Evolutionary conservation across 1,139 yeast species (phyloP).

Genomic region (Blastobotrys capitulatus): DNA sequence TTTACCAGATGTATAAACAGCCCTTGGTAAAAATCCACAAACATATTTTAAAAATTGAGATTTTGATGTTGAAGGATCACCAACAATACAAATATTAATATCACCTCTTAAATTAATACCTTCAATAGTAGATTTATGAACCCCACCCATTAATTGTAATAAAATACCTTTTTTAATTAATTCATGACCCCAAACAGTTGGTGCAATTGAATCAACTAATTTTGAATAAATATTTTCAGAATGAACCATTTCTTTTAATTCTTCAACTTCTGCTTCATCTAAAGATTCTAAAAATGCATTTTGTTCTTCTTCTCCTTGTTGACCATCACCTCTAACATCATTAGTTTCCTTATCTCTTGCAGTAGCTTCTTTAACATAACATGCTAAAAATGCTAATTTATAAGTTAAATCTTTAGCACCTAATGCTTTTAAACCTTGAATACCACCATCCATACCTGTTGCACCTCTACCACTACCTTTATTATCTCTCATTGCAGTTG

Average conservation of each 20-base stretch:
- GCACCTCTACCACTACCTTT: slow-evolving; percentile 53
- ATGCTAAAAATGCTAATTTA: slow-evolving; percentile 84
- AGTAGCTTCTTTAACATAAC: slow-evolving; percentile 57
- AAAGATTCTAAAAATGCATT: slow-evolving; percentile 74
- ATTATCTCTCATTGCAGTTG: slow-evolving; percentile 70
- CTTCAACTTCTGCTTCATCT: slow-evolving; percentile 77
- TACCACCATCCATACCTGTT: slow-evolving; percentile 78
- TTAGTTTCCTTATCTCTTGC: slow-evolving; percentile 37
- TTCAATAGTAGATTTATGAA: slow-evolving; percentile 88
- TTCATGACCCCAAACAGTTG: slow-evolving; percentile 96
- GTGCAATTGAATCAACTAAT: slow-evolving; percentile 86
- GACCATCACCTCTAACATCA: slow-evolving; percentile 39
- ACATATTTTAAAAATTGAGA: slow-evolving; percentile 95
- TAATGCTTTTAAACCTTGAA: slow-evolving; percentile 74
- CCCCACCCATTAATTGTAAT: slow-evolving; percentile 90
- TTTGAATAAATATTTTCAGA: slow-evolving; percentile 82
- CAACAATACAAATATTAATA: slow-evolving; percentile 92
- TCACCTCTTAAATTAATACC: slow-evolving; percentile 97
- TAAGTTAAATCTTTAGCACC: slow-evolving; percentile 96
- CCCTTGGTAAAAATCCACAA: slow-evolving; percentile 85
- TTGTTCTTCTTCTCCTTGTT: slow-evolving; percentile 51
- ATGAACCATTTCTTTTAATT: slow-evolving; percentile 85
- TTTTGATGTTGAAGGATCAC: slow-evolving; percentile 97
- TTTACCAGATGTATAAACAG: slow-evolving; percentile 96
- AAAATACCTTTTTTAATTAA: slow-evolving; percentile 88